Base-by-base conservation (phyloP, 108 stramenopile species). In the Skeletonema marinoi region DNA sequence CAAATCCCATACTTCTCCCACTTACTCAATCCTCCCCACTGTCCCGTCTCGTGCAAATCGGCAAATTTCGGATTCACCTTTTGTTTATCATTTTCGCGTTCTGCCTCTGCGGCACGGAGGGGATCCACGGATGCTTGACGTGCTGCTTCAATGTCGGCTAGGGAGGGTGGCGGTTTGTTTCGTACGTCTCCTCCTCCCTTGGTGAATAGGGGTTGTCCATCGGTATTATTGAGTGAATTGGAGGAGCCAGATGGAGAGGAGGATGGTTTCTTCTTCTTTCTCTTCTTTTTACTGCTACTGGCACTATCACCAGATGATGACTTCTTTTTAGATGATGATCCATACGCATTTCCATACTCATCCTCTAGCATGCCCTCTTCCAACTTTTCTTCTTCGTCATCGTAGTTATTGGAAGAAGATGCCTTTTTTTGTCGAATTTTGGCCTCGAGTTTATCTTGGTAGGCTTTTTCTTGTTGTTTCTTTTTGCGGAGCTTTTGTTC, bases 101-200 rank as follows among this genome's bases (percentile, higher is more conserved):
- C 30, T 12, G 65, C 60, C 50, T 73, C 78, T 4, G 62, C 72
- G 6, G 50, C 29, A 2, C 78, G 78, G 25, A 73, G 72, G 1
- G 72, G 72, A 38, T 80, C 78, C 2, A 29, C 25, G 17, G 29
- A 10, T 32, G 74, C 16, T 38, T 32, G 29, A 10, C 48, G 10
- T 32, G 19, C 11, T 1, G 39, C 7, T 10, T 56, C 54, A 56
- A 56, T 21, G n/a, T 56, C 54, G 0, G 21, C 19, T 2, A 56
- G 54, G 21, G 54, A 29, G 21, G 67, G 66, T 56, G 58, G 59
- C 11, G 78, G 72, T 3, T 67, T 72, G 62, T 66, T 68, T 5
- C 78, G 78, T 6, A 68, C 78, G 39, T 80, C 78, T 17, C 78
- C 66, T 4, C 78, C 78, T 13, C 78, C 78, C 4, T 36, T 14